phyloP scores from a whole-genome alignment of 2,329 filamentous ascomycete species.

The Fusarium anguioides region DNA sequence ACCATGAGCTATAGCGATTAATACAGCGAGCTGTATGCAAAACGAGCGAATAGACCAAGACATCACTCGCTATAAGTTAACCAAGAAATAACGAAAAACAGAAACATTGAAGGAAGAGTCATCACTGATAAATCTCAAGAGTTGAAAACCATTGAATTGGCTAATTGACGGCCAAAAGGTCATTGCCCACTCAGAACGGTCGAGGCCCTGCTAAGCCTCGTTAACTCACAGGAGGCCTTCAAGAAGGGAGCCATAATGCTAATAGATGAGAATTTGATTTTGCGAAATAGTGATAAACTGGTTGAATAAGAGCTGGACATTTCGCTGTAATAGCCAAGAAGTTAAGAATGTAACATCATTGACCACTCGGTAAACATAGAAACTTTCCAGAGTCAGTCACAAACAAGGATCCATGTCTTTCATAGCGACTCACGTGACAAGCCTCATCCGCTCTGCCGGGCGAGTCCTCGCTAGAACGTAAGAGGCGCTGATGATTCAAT shows the following conservation, averaged over 20 bases:
- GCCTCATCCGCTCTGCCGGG: background rate
- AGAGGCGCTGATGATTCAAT: slow-evolving; percentile 35
- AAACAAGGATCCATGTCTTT: background rate
- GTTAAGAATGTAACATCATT: too few relatives aligned
- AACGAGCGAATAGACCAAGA: slow-evolving; percentile 2
- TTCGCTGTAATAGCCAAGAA: background rate
- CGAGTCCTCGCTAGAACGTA: slow-evolving; percentile 5
- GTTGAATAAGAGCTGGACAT: background rate
- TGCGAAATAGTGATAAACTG: too few relatives aligned
- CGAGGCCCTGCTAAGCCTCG: slow-evolving; percentile 39
- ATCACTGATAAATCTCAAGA: background rate
- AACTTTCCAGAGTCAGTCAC: background rate
- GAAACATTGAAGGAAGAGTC: background rate
- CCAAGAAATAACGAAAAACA: background rate
- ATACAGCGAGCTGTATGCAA: slow-evolving; percentile 10
- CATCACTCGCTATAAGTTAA: slow-evolving; percentile 14
- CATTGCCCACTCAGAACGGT: slow-evolving; percentile 17
- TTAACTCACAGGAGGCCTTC: slow-evolving; percentile 22
- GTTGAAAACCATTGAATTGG: slow-evolving; percentile 4
- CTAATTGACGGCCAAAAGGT: background rate
- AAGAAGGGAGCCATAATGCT: background rate
- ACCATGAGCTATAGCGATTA: slow-evolving; percentile 2
- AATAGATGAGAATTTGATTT: too few relatives aligned
- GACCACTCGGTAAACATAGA: background rate
- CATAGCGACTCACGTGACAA: slow-evolving; percentile 11